These are phyloP conservation scores for Prunus salicina DNA, from an alignment of 306 rosid species.

Conservation along the genomic window DNA sequence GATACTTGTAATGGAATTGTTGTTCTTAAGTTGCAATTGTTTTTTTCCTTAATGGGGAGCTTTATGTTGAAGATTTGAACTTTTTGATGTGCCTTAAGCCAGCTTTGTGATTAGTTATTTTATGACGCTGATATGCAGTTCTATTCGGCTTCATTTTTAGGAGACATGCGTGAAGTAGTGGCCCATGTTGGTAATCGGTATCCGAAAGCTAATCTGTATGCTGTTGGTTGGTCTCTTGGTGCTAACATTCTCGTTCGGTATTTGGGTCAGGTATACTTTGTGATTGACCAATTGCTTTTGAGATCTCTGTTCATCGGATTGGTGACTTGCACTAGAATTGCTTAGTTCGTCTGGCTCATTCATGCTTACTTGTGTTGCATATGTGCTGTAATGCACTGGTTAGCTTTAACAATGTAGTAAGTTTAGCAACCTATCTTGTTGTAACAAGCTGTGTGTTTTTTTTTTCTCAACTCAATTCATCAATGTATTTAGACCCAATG, in stretches of 20 bases:
- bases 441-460: neutral
- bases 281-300: neutral
- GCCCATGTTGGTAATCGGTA: conserved; percentile 61
- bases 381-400: neutral
- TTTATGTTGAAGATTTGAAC: neutral
- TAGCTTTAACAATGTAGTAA: neutral
- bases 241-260: conserved; percentile 94
- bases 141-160: conserved; percentile 93
- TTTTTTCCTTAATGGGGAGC: neutral
- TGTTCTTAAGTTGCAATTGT: neutral
- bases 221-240: conserved; percentile 95
- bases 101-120: conserved; percentile 25
- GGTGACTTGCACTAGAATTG: neutral
- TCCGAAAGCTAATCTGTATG: conserved; percentile 77
- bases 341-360: neutral
- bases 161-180: conserved; percentile 79
- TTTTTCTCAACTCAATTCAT: neutral
- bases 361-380: neutral
- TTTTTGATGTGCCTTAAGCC: conserved; percentile 5
- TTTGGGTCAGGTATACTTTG: conserved; percentile 64
- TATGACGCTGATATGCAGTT: conserved; percentile 61
- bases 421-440: neutral
- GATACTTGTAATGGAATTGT: neutral
- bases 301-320: neutral
- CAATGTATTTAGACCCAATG: neutral